These are phyloP conservation scores for Leishmania tropica DNA, from an alignment of 208 protist genomes.

Conservation along the genomic window DNA sequence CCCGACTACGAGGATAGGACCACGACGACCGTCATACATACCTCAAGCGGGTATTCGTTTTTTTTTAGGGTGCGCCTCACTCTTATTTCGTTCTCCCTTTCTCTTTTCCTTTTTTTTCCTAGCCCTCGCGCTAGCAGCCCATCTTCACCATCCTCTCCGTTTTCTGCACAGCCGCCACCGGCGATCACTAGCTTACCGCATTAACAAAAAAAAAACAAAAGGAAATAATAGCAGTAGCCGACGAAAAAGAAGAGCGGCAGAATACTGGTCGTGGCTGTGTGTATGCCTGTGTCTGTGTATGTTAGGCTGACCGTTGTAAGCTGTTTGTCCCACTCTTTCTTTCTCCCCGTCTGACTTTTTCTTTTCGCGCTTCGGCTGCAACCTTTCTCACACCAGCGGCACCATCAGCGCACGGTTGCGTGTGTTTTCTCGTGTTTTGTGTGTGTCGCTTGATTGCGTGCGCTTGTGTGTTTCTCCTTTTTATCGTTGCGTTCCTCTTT, in stretches of 20 bases:
- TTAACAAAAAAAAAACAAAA: neutral
- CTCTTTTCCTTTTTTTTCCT: neutral
- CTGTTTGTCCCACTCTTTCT: neutral
- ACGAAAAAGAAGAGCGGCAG: neutral
- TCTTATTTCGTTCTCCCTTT: neutral
- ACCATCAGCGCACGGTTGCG: neutral
- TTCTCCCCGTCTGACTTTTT: neutral
- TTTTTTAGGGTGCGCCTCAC: conserved; percentile 1
- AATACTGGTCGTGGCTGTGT: neutral
- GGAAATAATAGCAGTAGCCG: neutral
- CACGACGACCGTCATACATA: neutral
- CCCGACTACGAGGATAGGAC: neutral
- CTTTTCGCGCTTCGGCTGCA: neutral
- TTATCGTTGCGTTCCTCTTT: neutral
- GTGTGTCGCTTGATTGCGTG: neutral
- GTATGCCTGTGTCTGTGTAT: neutral
- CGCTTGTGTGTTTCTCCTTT: neutral
- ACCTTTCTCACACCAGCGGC: neutral
- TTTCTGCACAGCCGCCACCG: neutral
- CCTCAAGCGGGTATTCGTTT: neutral
- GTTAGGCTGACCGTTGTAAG: neutral
- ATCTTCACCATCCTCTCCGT: neutral
- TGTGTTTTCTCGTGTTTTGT: neutral
- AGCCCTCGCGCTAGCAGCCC: neutral
- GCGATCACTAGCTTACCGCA: neutral